These are phyloP conservation scores for Quercus gilva DNA, from an alignment of 306 rosid species.

Conservation along the genomic window DNA sequence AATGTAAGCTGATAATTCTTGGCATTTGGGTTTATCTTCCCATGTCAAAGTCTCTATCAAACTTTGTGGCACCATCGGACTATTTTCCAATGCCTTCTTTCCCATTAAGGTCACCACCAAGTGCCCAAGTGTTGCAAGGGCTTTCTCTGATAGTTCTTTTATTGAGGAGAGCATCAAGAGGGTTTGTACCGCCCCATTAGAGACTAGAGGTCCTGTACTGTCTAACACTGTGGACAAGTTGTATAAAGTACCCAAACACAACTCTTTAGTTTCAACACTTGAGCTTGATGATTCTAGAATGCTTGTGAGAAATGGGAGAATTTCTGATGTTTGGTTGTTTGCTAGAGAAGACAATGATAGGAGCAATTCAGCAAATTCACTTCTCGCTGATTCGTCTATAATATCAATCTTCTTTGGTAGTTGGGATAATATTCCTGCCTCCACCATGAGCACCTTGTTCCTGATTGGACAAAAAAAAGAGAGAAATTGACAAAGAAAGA, in stretches of 20 bases:
- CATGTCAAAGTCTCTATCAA: constrained; percentile 77
- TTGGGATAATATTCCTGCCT: constrained; percentile 72
- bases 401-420: constrained; percentile 53
- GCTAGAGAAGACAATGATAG: constrained; percentile 68
- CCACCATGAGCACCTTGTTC: constrained; percentile 83
- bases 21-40: constrained; percentile 83
- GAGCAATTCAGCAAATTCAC: constrained; percentile 55
- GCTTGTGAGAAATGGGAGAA: constrained; percentile 44
- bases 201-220: constrained; percentile 53
- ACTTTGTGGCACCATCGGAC: constrained; percentile 51
- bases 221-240: constrained; percentile 76
- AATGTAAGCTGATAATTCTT: constrained; percentile 74
- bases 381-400: constrained; percentile 56
- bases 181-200: constrained; percentile 53
- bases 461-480: constrained; percentile 36
- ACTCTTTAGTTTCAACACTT: constrained; percentile 42
- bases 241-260: constrained; percentile 60
- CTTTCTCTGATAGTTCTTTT: constrained; percentile 61
- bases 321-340: constrained; percentile 54
- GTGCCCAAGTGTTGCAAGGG: constrained; percentile 77
- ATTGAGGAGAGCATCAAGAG: constrained; percentile 42
- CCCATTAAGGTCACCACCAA: constrained; percentile 79
- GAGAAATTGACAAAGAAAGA: neutral
- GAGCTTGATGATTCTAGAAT: constrained; percentile 47
- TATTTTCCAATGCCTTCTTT: constrained; percentile 71